Conservation (phyloP, 106 monocot genomes). For the Dendrobium catenatum region DNA sequence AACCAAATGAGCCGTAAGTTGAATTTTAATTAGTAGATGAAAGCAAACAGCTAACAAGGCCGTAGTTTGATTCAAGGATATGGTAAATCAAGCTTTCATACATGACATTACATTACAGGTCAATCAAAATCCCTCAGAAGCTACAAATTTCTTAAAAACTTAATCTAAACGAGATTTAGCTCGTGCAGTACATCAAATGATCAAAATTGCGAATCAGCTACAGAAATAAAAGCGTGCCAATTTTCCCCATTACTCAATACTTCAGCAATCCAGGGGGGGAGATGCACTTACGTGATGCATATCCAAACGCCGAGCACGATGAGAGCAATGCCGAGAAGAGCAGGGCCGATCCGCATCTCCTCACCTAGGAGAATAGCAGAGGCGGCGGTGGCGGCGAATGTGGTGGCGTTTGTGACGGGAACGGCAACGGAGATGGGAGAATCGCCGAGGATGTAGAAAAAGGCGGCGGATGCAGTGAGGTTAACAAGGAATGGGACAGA, state of each 20-base stretch:
- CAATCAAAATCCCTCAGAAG: not conserved
- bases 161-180: not conserved
- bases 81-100: not conserved
- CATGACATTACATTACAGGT: not conserved
- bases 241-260: not conserved
- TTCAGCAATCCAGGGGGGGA: not conserved
- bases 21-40: not conserved
- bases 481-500: constrained; percentile 75
- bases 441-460: constrained; percentile 75
- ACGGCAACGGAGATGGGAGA: constrained; percentile 89
- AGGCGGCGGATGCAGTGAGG: constrained; percentile 83
- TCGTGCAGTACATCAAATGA: not conserved
- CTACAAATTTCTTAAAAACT: not conserved
- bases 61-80: not conserved
- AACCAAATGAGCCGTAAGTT: not conserved
- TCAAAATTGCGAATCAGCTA: not conserved
- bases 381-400: constrained; percentile 90
- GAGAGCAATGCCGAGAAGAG: constrained; percentile 43
- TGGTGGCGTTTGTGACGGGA: constrained; percentile 90
- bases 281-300: constrained; percentile 42
- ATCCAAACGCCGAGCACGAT: constrained; percentile 81
- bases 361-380: constrained; percentile 62
- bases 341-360: constrained; percentile 28
- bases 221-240: not conserved
- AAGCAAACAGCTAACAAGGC: not conserved